Evolutionary conservation across 169 alveolate species (phyloP), one percentile per base, ranked within the genome.

Genomic region (Babesia ovata): DNA sequence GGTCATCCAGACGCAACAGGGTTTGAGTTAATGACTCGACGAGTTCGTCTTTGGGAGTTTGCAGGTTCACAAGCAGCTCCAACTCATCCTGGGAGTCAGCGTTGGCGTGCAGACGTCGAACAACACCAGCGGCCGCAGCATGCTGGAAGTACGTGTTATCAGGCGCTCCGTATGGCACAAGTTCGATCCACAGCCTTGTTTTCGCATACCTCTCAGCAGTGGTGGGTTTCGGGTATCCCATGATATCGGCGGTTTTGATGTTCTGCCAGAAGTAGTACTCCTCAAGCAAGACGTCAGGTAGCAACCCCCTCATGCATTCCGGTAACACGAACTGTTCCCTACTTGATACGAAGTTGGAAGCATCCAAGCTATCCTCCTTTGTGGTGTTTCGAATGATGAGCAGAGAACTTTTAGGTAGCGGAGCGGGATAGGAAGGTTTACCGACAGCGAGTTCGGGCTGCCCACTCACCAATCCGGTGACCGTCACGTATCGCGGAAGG

Each of bases 231-330:
- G 93, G 93, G 63, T 87, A 87, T 14, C 93, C 93, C 70, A 84
- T 63, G 52, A 87, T 70, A 36, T 87, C 91, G 22, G 88, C 72
- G 7, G 93, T 56, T 42, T 70, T 78, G 56, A 85, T 84, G 62
- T 88, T 87, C 62, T 87, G 93, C 93, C 93, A 87, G 79, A 87
- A 87, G 45, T 52, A 63, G 71, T 87, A 88, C 65, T 87, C 88
- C 73, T 87, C 92, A 21, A 87, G 44, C 48, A 87, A 71, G 46
- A 75, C 84, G 36, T 87, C 85, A 4, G 93, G 93, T 14, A 87
- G 59, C 42, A 84, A 66, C 11, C 93, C 93, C 36, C 85, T 61
- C 56, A 87, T 49, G 48, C 71, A 73, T 45, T 70, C 75, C 33
- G 90, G 85, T 48, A 69, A 88, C 17, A 87, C 49, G 33, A 57